phyloP scores from a whole-genome alignment of 805 yeast species.

The Kluyveromyces wickerhamii region DNA sequence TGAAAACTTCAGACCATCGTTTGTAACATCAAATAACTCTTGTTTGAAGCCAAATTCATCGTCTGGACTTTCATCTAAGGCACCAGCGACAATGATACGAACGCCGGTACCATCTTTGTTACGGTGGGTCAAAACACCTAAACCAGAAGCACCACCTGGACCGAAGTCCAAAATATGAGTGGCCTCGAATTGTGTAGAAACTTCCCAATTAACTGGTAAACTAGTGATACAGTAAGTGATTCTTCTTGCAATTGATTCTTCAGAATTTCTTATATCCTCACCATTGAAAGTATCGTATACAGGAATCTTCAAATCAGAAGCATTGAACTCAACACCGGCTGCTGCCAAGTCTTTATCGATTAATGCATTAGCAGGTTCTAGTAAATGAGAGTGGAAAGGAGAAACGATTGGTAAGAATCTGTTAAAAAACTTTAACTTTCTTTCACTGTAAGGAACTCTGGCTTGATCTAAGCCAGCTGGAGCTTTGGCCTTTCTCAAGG shows the following conservation, averaged over 20 bases:
- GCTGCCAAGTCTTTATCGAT: conserved; percentile 59
- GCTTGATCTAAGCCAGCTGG: conserved; percentile 92
- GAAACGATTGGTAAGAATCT: conserved; percentile 92
- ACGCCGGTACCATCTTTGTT: conserved; percentile 98
- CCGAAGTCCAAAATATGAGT: conserved; percentile 96
- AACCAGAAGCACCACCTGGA: conserved; percentile 97
- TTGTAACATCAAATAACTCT: conserved; percentile 74
- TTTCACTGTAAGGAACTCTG: conserved; percentile 85
- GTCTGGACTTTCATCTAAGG: conserved; percentile 61
- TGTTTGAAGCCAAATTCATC: conserved; percentile 94
- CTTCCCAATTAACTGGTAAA: conserved; percentile 92
- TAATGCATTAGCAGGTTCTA: conserved; percentile 59
- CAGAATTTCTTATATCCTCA: conserved; percentile 53
- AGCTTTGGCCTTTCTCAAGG: conserved; percentile 90
- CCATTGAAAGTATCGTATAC: conserved; percentile 90
- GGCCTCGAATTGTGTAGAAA: conserved; percentile 68
- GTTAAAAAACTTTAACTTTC: conserved; percentile 88
- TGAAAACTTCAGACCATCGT: conserved; percentile 65
- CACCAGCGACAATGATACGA: conserved; percentile 89
- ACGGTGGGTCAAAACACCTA: conserved; percentile 92
- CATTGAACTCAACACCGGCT: conserved; percentile 49
- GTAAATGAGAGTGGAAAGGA: conserved; percentile 91
- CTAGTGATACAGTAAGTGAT: conserved; percentile 76
- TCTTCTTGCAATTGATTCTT: conserved; percentile 56
- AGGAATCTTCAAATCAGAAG: conserved; percentile 62